Base-by-base conservation (phyloP, 257 asterid species). In the Rehmannia glutinosa region DNA sequence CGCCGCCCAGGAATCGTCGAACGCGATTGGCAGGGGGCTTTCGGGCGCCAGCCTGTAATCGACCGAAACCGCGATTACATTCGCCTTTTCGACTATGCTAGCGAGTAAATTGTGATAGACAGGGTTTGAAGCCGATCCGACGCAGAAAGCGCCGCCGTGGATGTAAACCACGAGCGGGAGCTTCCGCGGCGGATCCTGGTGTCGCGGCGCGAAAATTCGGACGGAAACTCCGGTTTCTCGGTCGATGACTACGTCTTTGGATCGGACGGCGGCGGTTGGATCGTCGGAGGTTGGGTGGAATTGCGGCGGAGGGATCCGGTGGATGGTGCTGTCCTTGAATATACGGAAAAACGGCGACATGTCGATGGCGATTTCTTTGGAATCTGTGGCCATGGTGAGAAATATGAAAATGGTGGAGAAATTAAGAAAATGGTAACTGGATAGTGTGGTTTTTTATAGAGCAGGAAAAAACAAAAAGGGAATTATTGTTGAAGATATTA, bases 1-100 rank as follows among this genome's bases (percentile, higher is more conserved):
- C 23, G 90, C 95, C 8, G 70, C 27, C 97, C 95, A 91, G 2
- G 93, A 83, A 68, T 91, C 95, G 47, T 91, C 90, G 66, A 70
- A 88, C 6, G 89, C 66, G 24, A 65, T 68, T 0, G 91, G 85
- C 6, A 88, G 47, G 11, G 83, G 85, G 49, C 73, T 62, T 35
- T 91, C 96, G 0, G 96, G 93, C 3, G 95, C 96, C 10, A 84
- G 63, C 20, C 96, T 60, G 72, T 91, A 91, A 5, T 86, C 82
- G 4, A 91, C 71, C 0, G 96, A 84, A 8, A 83, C 88, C 3
- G 85, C 89, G 5, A 87, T 53, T 0, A 45, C 62, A 36, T 81
- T 67, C 1, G 83, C 77, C 41, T 68, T 77, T 1, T 79, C 79
- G 25, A 74, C 92, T 3, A 82, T 12, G 1, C 52, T 16, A 6